Evolutionary conservation across 352 stramenopile species (phyloP).

Genomic region (Globisporangium uncinulatum): DNA sequence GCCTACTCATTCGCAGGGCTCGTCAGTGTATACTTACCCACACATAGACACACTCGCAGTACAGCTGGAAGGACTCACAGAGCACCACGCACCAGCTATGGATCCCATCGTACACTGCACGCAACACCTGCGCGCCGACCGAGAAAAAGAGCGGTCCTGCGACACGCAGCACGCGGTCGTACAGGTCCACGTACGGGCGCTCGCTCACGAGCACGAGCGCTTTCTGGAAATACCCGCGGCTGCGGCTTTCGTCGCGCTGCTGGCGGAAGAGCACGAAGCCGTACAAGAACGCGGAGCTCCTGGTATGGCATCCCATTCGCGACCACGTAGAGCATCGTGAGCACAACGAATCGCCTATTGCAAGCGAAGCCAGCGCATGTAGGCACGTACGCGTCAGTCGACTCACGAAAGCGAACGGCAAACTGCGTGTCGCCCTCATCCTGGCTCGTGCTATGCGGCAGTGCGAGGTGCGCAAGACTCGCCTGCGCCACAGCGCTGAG

Average conservation of each 20-base stretch:
- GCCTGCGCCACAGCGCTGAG: constrained; percentile 48
- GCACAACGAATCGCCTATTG: not conserved
- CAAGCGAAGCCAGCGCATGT: not conserved
- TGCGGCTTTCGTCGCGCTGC: constrained; percentile 60
- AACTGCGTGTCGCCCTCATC: constrained; percentile 86
- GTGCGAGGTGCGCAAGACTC: constrained; percentile 67
- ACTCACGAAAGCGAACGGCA: constrained; percentile 58
- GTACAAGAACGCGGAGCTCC: constrained; percentile 47
- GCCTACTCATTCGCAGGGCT: constrained; percentile 25
- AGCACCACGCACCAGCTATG: constrained; percentile 36
- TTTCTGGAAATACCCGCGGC: constrained; percentile 80
- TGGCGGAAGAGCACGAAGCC: constrained; percentile 85
- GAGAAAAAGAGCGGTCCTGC: constrained; percentile 80
- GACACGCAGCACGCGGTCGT: constrained; percentile 63
- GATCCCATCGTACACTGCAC: constrained; percentile 72
- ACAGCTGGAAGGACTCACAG: not conserved
- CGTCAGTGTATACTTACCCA: not conserved
- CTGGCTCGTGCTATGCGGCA: constrained; percentile 86
- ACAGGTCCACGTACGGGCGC: constrained; percentile 72
- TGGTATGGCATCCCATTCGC: constrained; percentile 1
- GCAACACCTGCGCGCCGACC: constrained; percentile 52
- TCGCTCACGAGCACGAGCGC: constrained; percentile 73
- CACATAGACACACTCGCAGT: not conserved
- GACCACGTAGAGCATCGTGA: not conserved
- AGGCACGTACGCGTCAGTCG: constrained; percentile 22